phyloP scores from a whole-genome alignment of 2,329 filamentous ascomycete genomes.

The Colletotrichum brevisporum region DNA sequence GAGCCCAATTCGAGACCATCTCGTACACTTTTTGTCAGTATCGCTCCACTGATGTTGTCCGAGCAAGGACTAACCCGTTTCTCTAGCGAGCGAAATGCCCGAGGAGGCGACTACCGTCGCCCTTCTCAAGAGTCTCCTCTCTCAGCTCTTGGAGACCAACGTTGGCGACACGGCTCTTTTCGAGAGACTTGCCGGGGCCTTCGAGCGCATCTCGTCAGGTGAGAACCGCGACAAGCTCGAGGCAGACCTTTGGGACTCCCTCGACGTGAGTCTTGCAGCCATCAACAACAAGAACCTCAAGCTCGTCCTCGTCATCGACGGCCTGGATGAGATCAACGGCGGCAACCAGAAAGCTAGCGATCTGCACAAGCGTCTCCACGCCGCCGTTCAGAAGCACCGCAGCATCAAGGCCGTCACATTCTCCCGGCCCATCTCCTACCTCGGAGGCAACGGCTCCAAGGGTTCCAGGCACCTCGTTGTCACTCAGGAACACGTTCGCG shows the following conservation, averaged over 20 bases:
- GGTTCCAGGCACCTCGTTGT: conserved; percentile 46
- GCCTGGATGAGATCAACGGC: conserved; percentile 52
- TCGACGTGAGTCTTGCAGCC: conserved; percentile 51
- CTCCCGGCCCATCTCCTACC: conserved; percentile 50
- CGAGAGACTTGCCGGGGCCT: conserved; percentile 48
- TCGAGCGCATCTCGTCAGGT: conserved; percentile 45
- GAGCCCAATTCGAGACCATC: conserved; percentile 52
- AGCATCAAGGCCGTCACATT: conserved; percentile 52
- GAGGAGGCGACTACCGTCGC: conserved; percentile 49
- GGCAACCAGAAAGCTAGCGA: conserved; percentile 42
- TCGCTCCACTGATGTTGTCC: no score
- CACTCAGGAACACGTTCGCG: conserved; percentile 49
- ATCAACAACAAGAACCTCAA: conserved; percentile 46
- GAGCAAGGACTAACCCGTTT: not conserved
- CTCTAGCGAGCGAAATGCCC: conserved; percentile 47
- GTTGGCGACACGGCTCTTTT: conserved; percentile 54
- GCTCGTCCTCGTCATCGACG: conserved; percentile 54
- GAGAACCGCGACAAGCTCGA: conserved; percentile 47
- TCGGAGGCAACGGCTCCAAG: conserved; percentile 47
- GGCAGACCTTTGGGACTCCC: conserved; percentile 50
- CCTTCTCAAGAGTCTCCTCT: conserved; percentile 54
- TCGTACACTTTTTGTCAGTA: conserved; percentile 54
- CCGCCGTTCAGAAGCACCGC: conserved; percentile 46
- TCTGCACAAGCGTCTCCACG: conserved; percentile 51
- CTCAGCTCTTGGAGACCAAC: conserved; percentile 55